A percentile compares a stretch with the other conserved stretches of the same genome.
These are phyloP conservation scores for Boletellus sp. DNA, from an alignment of 768 basidiomycete species.

Conservation along the genomic window DNA sequence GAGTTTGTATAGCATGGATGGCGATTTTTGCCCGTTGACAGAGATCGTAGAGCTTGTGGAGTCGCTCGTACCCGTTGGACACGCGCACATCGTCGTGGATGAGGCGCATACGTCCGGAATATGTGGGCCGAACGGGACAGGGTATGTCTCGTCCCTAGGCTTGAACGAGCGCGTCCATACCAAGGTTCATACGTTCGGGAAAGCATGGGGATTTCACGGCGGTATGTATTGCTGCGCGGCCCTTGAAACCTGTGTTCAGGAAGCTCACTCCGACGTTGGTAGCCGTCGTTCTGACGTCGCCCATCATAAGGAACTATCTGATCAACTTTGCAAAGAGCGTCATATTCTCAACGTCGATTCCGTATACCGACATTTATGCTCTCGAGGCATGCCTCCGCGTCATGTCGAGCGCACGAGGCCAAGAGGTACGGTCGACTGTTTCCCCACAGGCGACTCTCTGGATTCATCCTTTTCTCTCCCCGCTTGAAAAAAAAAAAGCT, in stretches of 20 bases:
- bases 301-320: slow-evolving; percentile 16
- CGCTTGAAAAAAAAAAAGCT: too few relatives aligned
- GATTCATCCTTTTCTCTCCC: not conserved
- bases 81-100: slow-evolving; percentile 47
- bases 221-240: too few relatives aligned
- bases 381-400: slow-evolving; percentile 41
- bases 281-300: slow-evolving; percentile 20
- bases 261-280: not conserved
- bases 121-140: slow-evolving; percentile 47
- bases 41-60: slow-evolving; percentile 41
- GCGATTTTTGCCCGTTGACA: slow-evolving; percentile 46
- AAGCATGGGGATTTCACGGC: too few relatives aligned
- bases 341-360: slow-evolving; percentile 23
- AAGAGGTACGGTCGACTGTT: slow-evolving; percentile 16
- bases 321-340: slow-evolving; percentile 18
- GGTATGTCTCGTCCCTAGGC: slow-evolving; percentile 40
- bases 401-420: slow-evolving; percentile 12
- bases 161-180: slow-evolving; percentile 42
- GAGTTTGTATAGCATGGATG: slow-evolving; percentile 60
- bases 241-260: too few relatives aligned
- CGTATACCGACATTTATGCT: slow-evolving; percentile 18
- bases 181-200: slow-evolving; percentile 28
- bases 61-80: slow-evolving; percentile 32
- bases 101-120: slow-evolving; percentile 57
- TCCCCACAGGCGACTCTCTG: not conserved